Percentiles rank a stretch among this genome's conserved stretches.
Conservation (phyloP, 1,284 basidiomycete genomes). For the Cryptococcus sp. region DNA sequence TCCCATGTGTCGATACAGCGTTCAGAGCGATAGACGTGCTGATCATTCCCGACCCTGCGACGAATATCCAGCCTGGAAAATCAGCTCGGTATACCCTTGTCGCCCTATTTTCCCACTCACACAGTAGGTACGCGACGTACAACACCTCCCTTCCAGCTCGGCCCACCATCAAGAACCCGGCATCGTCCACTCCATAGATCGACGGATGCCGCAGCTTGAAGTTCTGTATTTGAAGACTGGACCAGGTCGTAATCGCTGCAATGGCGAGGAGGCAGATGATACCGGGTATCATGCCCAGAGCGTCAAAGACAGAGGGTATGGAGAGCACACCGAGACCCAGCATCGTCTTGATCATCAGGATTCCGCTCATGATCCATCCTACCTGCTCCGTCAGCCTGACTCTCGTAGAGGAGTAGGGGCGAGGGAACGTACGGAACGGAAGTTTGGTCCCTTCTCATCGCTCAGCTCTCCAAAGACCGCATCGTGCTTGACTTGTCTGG, state of each 20-base stretch:
- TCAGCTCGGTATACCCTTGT: neutral
- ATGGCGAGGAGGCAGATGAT: constrained; percentile 36
- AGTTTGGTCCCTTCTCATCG: neutral
- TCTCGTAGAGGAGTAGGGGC: neutral
- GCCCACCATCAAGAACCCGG: constrained; percentile 31
- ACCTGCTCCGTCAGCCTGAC: neutral
- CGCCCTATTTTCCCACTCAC: constrained; percentile 1
- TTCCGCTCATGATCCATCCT: constrained; percentile 32
- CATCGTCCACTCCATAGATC: constrained; percentile 27
- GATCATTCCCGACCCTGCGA: constrained; percentile 31
- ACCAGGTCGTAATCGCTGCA: constrained; percentile 36
- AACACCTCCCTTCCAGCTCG: constrained; percentile 28
- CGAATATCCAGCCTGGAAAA: constrained; percentile 10
- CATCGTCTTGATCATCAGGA: constrained; percentile 37
- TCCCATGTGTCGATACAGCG: constrained; percentile 39
- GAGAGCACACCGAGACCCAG: constrained; percentile 39
- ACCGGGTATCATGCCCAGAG: constrained; percentile 36
- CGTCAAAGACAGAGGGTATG: constrained; percentile 29
- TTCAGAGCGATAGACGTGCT: constrained; percentile 45
- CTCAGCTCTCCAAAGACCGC: constrained; percentile 3
- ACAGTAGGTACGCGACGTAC: constrained; percentile 26
- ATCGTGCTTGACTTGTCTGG: constrained; percentile 1
- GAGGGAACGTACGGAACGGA: constrained; percentile 1
- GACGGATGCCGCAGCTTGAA: constrained; percentile 38
- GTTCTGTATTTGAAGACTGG: constrained; percentile 27